Conservation (phyloP, 495 filamentous ascomycete species). For the Xylaria sp. region DNA sequence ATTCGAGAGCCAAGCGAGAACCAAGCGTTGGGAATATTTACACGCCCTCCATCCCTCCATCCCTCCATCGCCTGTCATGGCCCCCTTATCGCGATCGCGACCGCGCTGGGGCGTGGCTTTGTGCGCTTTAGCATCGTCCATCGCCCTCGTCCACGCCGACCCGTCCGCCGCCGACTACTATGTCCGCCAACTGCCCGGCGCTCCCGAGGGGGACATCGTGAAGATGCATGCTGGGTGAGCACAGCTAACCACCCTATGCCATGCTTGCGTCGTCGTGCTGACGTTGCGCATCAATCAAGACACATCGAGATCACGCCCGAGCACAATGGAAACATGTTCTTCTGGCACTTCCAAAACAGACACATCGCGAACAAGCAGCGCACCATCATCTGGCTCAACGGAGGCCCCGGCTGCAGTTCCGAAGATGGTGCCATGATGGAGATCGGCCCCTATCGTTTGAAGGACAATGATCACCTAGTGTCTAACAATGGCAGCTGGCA, state of each 20-base stretch:
- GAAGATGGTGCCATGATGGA: slow-evolving; percentile 99
- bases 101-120: slow-evolving; percentile 47
- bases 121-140: slow-evolving; percentile 44
- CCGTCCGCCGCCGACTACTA: slow-evolving; percentile 83
- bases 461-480: slow-evolving; percentile 71
- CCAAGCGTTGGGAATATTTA: slow-evolving; percentile 2
- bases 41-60: no score
- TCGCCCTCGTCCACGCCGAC: slow-evolving; percentile 43
- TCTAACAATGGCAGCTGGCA: slow-evolving; percentile 95
- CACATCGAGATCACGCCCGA: slow-evolving; percentile 88
- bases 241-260: slow-evolving; percentile 10
- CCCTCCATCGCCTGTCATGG: slow-evolving; percentile 29
- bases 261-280: not conserved
- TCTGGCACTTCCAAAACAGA: slow-evolving; percentile 95
- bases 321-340: slow-evolving; percentile 92
- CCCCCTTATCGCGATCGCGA: slow-evolving; percentile 43
- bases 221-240: slow-evolving; percentile 99
- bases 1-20: not conserved
- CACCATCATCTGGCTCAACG: slow-evolving; percentile 97
- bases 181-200: slow-evolving; percentile 81
- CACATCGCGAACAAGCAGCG: slow-evolving; percentile 93
- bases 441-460: slow-evolving; percentile 89
- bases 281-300: slow-evolving; percentile 49
- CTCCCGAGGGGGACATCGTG: slow-evolving; percentile 78
- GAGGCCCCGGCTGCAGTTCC: slow-evolving; percentile 93